A percentile compares a stretch with the other conserved stretches of the same genome.
Conservation (phyloP, 768 basidiomycete genomes). For the Kwoniella bestiolae region DNA sequence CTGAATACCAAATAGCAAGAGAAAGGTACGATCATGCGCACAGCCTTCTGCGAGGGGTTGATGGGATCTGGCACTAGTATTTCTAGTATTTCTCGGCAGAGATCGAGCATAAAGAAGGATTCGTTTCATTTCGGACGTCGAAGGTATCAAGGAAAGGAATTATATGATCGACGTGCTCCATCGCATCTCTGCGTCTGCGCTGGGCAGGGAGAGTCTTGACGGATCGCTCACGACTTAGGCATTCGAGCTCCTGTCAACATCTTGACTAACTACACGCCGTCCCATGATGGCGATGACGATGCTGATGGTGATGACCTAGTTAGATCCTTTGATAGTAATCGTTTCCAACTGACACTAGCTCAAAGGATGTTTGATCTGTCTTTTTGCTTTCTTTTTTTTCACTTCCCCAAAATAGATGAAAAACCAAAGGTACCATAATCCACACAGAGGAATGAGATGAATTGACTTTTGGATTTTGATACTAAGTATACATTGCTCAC, state of each 20-base stretch:
- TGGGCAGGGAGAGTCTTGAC: too few relatives aligned
- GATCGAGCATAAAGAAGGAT: not conserved
- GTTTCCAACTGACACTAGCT: not conserved
- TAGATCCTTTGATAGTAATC: not conserved
- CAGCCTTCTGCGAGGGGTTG: not conserved
- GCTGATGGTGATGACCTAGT: too few relatives aligned
- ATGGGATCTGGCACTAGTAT: not conserved
- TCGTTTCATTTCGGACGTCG: not conserved
- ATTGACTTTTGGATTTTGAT: not conserved
- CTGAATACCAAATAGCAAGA: not conserved
- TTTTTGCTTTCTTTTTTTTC: not conserved
- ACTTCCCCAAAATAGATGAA: not conserved
- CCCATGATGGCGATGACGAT: too few relatives aligned
- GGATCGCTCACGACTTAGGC: too few relatives aligned
- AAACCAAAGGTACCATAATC: not conserved
- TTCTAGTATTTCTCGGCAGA: not conserved
- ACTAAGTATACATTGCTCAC: not conserved
- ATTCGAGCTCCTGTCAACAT: too few relatives aligned
- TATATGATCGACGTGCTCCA: too few relatives aligned
- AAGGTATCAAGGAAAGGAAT: too few relatives aligned
- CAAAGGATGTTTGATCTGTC: not conserved
- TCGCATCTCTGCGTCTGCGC: too few relatives aligned
- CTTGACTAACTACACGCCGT: too few relatives aligned
- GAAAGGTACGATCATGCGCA: conserved; percentile 1
- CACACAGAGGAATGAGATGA: not conserved